These are phyloP conservation scores for Tricholoma sp. DNA, from an alignment of 768 basidiomycete genomes.

Conservation along the genomic window DNA sequence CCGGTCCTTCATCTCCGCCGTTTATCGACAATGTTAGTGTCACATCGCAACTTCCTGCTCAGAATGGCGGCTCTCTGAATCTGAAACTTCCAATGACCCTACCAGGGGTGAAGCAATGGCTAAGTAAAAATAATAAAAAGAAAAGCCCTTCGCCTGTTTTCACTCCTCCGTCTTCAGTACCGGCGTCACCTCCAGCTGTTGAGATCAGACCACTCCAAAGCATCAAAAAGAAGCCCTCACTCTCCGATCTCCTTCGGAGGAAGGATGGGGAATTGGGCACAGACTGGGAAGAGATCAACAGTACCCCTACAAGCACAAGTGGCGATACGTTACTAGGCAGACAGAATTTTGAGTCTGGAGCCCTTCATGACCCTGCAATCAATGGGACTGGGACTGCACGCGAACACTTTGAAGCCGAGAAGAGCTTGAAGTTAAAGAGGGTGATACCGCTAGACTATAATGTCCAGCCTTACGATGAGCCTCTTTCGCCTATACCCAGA, in stretches of 20 bases:
- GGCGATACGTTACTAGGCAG: slow-evolving; percentile 28
- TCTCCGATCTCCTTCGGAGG: slow-evolving; percentile 61
- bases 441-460: slow-evolving; percentile 24
- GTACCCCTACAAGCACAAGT: slow-evolving; percentile 44
- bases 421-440: slow-evolving; percentile 37
- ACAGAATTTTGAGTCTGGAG: slow-evolving; percentile 11
- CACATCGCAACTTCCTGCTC: slow-evolving; percentile 32
- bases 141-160: slow-evolving; percentile 39
- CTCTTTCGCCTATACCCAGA: slow-evolving; percentile 37
- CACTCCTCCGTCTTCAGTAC: slow-evolving; percentile 19
- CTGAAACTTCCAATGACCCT: slow-evolving; percentile 65
- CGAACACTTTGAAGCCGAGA: slow-evolving; percentile 31
- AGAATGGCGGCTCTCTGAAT: slow-evolving; percentile 30
- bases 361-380: slow-evolving; percentile 6
- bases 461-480: slow-evolving; percentile 23
- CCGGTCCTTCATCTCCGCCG: slow-evolving; percentile 41
- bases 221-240: slow-evolving; percentile 56
- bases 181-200: slow-evolving; percentile 18
- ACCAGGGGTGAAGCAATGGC: slow-evolving; percentile 78
- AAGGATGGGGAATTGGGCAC: slow-evolving; percentile 52
- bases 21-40: slow-evolving; percentile 41
- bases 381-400: slow-evolving; percentile 12
- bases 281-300: slow-evolving; percentile 64
- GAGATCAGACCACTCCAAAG: slow-evolving; percentile 31
- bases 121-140: slow-evolving; percentile 60